Evolutionary conservation across 352 stramenopile genomes (phyloP), one percentile per base, ranked within the genome.

Genomic region (Phytophthora boehmeriae): DNA sequence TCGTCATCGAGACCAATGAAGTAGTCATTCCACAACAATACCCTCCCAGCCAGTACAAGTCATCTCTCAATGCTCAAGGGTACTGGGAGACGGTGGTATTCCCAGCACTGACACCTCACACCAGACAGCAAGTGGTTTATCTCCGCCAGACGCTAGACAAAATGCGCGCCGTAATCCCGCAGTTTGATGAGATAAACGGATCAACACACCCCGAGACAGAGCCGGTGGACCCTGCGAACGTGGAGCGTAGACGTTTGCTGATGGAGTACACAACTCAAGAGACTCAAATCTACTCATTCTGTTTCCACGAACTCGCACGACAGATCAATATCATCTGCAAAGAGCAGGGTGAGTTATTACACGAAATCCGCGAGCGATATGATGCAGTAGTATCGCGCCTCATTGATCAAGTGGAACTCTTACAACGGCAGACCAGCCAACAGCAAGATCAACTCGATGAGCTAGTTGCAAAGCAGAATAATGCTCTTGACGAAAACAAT

Each of bases 71-170:
- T 8, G 16, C 50, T 0, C 54, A 60, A 13, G 66, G 68, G 42
- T 23, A 77, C 27, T 94, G 85, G 85, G 80, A 92, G 53, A 91
- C 85, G 0, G 53, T 90, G 8, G 76, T 94, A 27, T 94, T 94
- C 57, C 85, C 85, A 8, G 82, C 83, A 0, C 50, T 92, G 16
- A 69, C 71, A 1, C 85, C 83, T 0, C 72, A 82, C 22, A 92
- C 80, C 32, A 75, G 85, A 0, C 80, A 89, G 44, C 83, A 94
- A 66, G 85, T 92, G 13, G 35, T 92, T 25, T 76, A 81, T 54
- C 66, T 94, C 6, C 54, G 67, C n/a, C 66, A 90, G 35, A 74
- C 85, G 14, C 62, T 94, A n/a, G 69, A 78, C 14, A 77, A 76
- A 22, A 82, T 94, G 70, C 73, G 78, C 17, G 53, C 46, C 17